phyloP scores from a whole-genome alignment of 2,329 filamentous ascomycete genomes.

The Purpureocillium takamizusanense region DNA sequence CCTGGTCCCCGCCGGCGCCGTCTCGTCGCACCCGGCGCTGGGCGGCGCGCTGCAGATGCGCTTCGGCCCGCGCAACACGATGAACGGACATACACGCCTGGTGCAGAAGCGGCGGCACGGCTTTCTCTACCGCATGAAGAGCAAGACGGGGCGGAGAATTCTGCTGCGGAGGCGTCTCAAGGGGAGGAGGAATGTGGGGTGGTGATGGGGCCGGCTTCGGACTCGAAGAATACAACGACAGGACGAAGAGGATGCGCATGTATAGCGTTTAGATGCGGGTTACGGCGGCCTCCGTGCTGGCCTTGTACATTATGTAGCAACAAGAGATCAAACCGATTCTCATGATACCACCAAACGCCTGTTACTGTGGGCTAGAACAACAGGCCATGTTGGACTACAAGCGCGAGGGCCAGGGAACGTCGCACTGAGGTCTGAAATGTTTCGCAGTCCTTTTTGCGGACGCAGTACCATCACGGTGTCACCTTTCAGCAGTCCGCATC shows the following conservation, averaged over 20 bases:
- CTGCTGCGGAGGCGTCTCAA: constrained; percentile 42
- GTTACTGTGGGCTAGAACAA: too few species aligned
- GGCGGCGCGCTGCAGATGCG: constrained; percentile 38
- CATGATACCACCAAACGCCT: too few species aligned
- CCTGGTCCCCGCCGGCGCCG: constrained; percentile 32
- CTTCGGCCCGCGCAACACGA: constrained; percentile 49
- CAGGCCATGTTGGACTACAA: too few species aligned
- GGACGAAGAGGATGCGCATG: too few species aligned
- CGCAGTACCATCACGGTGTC: too few species aligned
- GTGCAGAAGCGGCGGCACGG: constrained; percentile 52
- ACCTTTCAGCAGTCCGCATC: too few species aligned
- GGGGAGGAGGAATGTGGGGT: constrained; percentile 36
- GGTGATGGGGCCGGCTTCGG: constrained; percentile 8
- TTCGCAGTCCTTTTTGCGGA: not conserved
- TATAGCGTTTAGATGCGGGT: not conserved
- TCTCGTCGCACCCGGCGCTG: constrained; percentile 46
- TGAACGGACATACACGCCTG: constrained; percentile 44
- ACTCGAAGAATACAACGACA: not conserved
- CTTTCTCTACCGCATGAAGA: constrained; percentile 42
- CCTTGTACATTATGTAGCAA: too few species aligned
- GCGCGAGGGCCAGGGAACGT: too few species aligned
- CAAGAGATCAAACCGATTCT: not conserved
- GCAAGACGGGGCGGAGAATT: constrained; percentile 42
- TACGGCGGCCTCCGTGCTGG: not conserved
- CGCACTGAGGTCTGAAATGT: too few species aligned